These are phyloP conservation scores for Lactifluus hygrophoroides DNA, from an alignment of 768 basidiomycete genomes.

Conservation along the genomic window DNA sequence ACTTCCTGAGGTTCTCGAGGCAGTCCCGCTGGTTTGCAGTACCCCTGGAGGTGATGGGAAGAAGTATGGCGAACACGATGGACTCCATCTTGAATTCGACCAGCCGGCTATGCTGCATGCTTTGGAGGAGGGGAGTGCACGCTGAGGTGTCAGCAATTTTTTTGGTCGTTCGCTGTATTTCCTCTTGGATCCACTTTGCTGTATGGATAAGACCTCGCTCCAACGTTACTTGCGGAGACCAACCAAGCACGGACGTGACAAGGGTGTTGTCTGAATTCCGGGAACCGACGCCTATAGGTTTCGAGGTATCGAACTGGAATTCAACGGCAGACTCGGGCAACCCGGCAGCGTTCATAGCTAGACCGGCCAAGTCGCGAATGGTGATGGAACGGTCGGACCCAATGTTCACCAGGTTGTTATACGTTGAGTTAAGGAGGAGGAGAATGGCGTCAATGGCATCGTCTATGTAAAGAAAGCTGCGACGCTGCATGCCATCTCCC, in stretches of 20 bases:
- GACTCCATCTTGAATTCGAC: slow-evolving; percentile 30
- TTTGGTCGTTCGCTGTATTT: slow-evolving; percentile 27
- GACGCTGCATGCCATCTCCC: slow-evolving; percentile 45
- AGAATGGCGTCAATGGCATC: slow-evolving; percentile 40
- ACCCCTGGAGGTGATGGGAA: slow-evolving; percentile 51
- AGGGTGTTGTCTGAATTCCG: slow-evolving; percentile 45
- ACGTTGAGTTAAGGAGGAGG: slow-evolving; percentile 10
- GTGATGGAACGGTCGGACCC: slow-evolving; percentile 40
- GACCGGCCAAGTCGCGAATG: slow-evolving; percentile 34
- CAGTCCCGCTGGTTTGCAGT: slow-evolving; percentile 30
- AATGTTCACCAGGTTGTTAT: slow-evolving; percentile 37
- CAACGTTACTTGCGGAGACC: slow-evolving; percentile 36
- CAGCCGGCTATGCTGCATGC: slow-evolving; percentile 31
- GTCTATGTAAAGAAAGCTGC: slow-evolving; percentile 49
- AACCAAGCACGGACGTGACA: slow-evolving; percentile 28
- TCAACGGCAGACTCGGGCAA: slow-evolving; percentile 25
- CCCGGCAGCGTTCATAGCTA: slow-evolving; percentile 31
- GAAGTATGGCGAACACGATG: slow-evolving; percentile 42
- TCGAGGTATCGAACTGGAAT: slow-evolving; percentile 26
- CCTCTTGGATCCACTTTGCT: slow-evolving; percentile 37
- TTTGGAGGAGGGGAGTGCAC: slow-evolving; percentile 20
- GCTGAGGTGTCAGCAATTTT: slow-evolving; percentile 3
- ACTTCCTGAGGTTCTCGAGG: slow-evolving; percentile 33
- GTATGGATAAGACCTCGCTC: slow-evolving; percentile 42
- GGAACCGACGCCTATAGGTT: slow-evolving; percentile 40